Evolutionary conservation across 306 rosid species (phyloP), one percentile per base, ranked within the genome.

Genomic region (Geum urbanum): DNA sequence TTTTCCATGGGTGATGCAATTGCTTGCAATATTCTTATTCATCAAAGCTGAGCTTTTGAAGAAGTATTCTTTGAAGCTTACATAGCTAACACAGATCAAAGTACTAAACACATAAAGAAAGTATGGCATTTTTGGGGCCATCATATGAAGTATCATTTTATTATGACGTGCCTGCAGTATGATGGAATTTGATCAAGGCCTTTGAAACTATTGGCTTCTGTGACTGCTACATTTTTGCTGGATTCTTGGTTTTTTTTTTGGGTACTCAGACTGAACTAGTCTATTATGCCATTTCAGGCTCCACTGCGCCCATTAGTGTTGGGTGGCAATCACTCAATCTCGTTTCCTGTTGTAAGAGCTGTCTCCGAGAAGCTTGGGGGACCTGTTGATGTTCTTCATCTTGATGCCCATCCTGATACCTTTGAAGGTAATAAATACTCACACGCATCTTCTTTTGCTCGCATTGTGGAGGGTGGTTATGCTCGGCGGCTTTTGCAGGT

Each of bases 251-350:
- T 2, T 27, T 44, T 39, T 50, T 35, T 50, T 18, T 18, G 27
- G 27, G 27, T 22, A 15, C n/a, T 16, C 16, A 35, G 35, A 67
- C 27, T 67, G 22, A 45, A 50, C 48, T 50, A 7, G 71, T 66
- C 22, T 9, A 61, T 70, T 46, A 39, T 45, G 35, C 51, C 32
- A 54, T 82, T 81, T 73, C 75, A 91, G 97, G 91, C 75, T 66
- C 99, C 99, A 27, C 70, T 91, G 59, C 81, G 95, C 20, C 99
- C 99, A 40, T 74, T 94, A 72, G 99, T 94, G 74, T 83, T 94
- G 57, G 99, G 99, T 65, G 99, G 99, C 32, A 97, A 94, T 73
- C 99, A 94, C 81, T 94, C 99, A 52, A 91, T 94, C 75, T 94
- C 99, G 14, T 94, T 46, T 78, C 99, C 97, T 44, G 97, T 88